Percentiles rank a stretch among this genome's conserved stretches.
These are phyloP conservation scores for Physcomitrellopsis africana DNA, from an alignment of 225 moss, liverwort and hornwort genomes.

Conservation along the genomic window DNA sequence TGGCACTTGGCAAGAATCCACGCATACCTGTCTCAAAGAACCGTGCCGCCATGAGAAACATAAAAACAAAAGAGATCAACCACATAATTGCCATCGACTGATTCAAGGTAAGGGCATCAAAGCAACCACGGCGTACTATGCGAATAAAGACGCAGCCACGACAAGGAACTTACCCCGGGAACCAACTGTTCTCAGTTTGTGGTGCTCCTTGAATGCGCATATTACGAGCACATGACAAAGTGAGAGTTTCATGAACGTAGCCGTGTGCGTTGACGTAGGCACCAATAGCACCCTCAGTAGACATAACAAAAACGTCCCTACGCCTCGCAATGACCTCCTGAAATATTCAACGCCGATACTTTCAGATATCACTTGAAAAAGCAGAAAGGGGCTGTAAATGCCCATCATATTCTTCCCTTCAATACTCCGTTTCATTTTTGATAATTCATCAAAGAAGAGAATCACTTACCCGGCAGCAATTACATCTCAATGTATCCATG, in stretches of 20 bases:
- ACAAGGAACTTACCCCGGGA: conserved; percentile 73
- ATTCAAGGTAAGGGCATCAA: not conserved
- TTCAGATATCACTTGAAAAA: conserved; percentile 7
- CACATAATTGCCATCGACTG: conserved; percentile 9
- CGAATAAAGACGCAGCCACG: not conserved
- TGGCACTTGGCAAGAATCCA: conserved; percentile 91
- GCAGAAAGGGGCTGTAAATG: too few species aligned
- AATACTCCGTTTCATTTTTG: not conserved
- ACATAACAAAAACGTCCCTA: conserved; percentile 91
- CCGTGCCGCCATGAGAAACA: conserved; percentile 15
- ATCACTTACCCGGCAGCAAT: conserved; percentile 63
- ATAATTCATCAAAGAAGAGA: conserved; percentile 8
- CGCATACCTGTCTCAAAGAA: conserved; percentile 64
- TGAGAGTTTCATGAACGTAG: conserved; percentile 89
- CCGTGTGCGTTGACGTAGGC: conserved; percentile 87
- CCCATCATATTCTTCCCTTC: too few species aligned
- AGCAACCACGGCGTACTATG: not conserved
- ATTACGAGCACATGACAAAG: conserved; percentile 77
- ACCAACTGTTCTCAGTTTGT: conserved; percentile 93
- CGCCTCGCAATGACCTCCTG: conserved; percentile 88
- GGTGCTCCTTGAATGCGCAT: conserved; percentile 71
- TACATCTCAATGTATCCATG: conserved; percentile 86
- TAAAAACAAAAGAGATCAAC: not conserved
- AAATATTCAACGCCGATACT: conserved; percentile 8
- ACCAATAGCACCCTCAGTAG: conserved; percentile 89